A percentile compares a stretch with the other conserved stretches of the same genome.
Evolutionary conservation across 768 basidiomycete genomes (phyloP).

Genomic region (Lactarius sp.): DNA sequence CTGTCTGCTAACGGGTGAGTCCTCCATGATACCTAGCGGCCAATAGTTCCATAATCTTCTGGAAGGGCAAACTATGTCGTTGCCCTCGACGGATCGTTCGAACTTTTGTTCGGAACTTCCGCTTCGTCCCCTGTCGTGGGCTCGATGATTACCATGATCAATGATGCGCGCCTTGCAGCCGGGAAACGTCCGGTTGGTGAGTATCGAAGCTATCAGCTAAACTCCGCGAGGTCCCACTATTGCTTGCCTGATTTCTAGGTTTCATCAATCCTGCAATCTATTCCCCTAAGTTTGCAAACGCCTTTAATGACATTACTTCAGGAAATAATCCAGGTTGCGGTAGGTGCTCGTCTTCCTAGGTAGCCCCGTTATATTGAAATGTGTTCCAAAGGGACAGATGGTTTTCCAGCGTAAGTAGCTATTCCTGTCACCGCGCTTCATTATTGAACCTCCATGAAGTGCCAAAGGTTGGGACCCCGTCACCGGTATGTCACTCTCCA

Average conservation of each 20-base stretch:
- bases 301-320: slow-evolving; percentile 29
- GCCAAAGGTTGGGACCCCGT: too few species aligned
- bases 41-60: neutral
- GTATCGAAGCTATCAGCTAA: neutral
- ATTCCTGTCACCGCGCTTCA: too few species aligned
- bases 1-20: too few species aligned
- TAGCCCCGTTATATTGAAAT: too few species aligned
- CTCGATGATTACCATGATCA: slow-evolving; percentile 23
- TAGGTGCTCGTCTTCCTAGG: slow-evolving; percentile 1
- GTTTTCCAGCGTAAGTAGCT: too few species aligned
- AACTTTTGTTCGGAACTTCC: slow-evolving; percentile 33
- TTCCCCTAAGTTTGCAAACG: slow-evolving; percentile 29
- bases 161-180: neutral
- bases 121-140: slow-evolving; percentile 36
- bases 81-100: slow-evolving; percentile 27
- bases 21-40: too few species aligned
- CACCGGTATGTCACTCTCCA: too few species aligned
- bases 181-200: slow-evolving; percentile 35
- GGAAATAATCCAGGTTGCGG: too few species aligned
- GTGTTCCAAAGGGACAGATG: too few species aligned
- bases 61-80: slow-evolving; percentile 33
- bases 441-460: too few species aligned
- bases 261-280: slow-evolving; percentile 41
- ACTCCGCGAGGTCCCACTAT: neutral
- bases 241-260: slow-evolving; percentile 5